Conservation (phyloP, 768 basidiomycete species). For the Termitomyces sp. region DNA sequence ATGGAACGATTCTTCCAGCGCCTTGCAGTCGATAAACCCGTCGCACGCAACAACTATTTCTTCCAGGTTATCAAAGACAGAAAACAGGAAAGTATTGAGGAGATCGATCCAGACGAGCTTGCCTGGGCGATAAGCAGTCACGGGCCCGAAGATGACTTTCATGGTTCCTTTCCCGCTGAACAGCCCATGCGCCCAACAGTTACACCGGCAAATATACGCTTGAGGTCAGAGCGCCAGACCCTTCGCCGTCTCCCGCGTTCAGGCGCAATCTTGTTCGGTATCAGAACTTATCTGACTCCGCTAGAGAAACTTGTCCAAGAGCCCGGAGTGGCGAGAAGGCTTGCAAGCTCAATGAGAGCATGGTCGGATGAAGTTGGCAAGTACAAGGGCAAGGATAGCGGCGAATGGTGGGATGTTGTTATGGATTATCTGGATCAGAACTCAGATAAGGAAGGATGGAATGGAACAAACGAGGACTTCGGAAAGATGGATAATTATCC, state of each 20-base stretch:
- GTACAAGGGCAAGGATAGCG: conserved; percentile 36
- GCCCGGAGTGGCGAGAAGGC: conserved; percentile 50
- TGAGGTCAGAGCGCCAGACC: conserved; percentile 64
- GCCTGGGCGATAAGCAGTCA: conserved; percentile 45
- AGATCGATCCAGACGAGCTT: conserved; percentile 57
- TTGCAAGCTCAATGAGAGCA: conserved; percentile 58
- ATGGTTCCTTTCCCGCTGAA: conserved; percentile 12
- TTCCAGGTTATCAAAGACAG: conserved; percentile 24
- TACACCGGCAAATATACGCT: conserved; percentile 38
- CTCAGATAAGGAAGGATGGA: conserved; percentile 12
- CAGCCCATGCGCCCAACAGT: conserved; percentile 16
- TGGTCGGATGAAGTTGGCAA: conserved; percentile 59
- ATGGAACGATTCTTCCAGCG: conserved; percentile 69
- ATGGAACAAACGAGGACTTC: conserved; percentile 9
- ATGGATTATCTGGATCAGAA: conserved; percentile 32
- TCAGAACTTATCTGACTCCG: conserved; percentile 58
- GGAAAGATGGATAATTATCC: conserved; percentile 16
- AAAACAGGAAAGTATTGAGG: conserved; percentile 11
- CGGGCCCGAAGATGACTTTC: conserved; percentile 17
- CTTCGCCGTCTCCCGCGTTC: conserved; percentile 56
- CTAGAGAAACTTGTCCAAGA: conserved; percentile 47
- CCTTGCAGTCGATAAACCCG: conserved; percentile 60
- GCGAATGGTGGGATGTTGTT: conserved; percentile 25
- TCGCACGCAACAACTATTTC: conserved; percentile 65
- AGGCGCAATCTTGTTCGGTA: conserved; percentile 64